phyloP scores from a whole-genome alignment of 768 basidiomycete species.

The Inosperma sp. region DNA sequence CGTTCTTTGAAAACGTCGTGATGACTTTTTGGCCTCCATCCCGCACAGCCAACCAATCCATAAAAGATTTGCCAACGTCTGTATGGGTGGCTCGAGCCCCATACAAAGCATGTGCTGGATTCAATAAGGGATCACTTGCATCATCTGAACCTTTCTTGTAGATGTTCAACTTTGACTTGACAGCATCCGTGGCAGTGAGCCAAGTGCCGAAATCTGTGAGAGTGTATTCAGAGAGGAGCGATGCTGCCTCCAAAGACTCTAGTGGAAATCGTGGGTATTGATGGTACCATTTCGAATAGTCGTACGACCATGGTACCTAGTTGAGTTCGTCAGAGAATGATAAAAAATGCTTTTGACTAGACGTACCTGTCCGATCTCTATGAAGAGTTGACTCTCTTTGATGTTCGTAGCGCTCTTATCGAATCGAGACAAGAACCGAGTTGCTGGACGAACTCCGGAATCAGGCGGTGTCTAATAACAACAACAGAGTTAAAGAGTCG shows the following conservation, averaged over 20 bases:
- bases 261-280: slow-evolving; percentile 50
- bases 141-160: slow-evolving; percentile 41
- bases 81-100: slow-evolving; percentile 25
- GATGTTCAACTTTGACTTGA: slow-evolving; percentile 31
- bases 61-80: slow-evolving; percentile 35
- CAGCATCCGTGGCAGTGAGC: slow-evolving; percentile 36
- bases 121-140: slow-evolving; percentile 39
- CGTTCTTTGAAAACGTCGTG: slow-evolving; percentile 33
- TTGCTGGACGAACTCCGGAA: slow-evolving; percentile 28
- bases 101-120: slow-evolving; percentile 43
- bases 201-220: slow-evolving; percentile 48
- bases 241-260: slow-evolving; percentile 44
- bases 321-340: neutral
- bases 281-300: too few species aligned
- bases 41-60: slow-evolving; percentile 38
- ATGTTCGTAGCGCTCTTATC: too few species aligned
- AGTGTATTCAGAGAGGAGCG: too few species aligned
- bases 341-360: neutral
- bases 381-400: slow-evolving; percentile 46
- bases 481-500: neutral
- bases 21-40: slow-evolving; percentile 45
- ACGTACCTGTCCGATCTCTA: slow-evolving; percentile 44
- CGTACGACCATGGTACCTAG: slow-evolving; percentile 54
- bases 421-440: slow-evolving; percentile 51
- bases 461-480: slow-evolving; percentile 23